A percentile compares a stretch with the other conserved stretches of the same genome.
Evolutionary conservation across 164 flowering plant genomes (phyloP).

Genomic region (Tinospora cordifolia): DNA sequence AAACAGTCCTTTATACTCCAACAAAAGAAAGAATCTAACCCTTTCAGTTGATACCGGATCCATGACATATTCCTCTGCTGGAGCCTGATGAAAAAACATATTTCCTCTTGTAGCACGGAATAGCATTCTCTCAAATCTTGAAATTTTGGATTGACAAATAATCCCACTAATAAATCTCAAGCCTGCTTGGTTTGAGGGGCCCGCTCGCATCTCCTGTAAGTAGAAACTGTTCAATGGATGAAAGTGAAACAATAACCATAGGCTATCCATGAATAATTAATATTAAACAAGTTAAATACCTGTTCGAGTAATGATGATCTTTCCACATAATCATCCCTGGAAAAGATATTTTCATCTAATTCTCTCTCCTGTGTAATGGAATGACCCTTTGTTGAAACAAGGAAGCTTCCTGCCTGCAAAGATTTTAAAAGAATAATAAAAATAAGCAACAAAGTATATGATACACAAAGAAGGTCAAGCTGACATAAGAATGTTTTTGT

Average conservation of each 20-base stretch:
- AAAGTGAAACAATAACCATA: constrained; percentile 8
- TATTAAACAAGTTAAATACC: constrained; percentile 30
- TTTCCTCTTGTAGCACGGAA: constrained; percentile 98
- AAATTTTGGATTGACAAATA: constrained; percentile 63
- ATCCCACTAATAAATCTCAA: constrained; percentile 90
- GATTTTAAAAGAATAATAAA: constrained; percentile 1
- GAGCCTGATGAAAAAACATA: constrained; percentile 91
- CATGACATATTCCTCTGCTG: constrained; percentile 65
- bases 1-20: not conserved
- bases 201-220: constrained; percentile 67
- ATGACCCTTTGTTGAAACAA: constrained; percentile 60
- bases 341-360: constrained; percentile 56
- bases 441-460: not conserved
- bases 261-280: constrained; percentile 4
- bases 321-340: constrained; percentile 49
- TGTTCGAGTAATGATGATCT: constrained; percentile 75
- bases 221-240: constrained; percentile 1
- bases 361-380: constrained; percentile 61
- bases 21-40: constrained; percentile 32
- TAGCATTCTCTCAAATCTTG: constrained; percentile 89
- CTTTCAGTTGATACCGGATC: constrained; percentile 76
- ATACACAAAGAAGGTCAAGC: not conserved
- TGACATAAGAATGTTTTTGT: not conserved
- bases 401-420: constrained; percentile 89
- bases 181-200: constrained; percentile 66